Percentiles rank a stretch among this genome's conserved stretches.
Evolutionary conservation across 1,284 basidiomycete genomes (phyloP).

Genomic region (Agroathelia rolfsii): DNA sequence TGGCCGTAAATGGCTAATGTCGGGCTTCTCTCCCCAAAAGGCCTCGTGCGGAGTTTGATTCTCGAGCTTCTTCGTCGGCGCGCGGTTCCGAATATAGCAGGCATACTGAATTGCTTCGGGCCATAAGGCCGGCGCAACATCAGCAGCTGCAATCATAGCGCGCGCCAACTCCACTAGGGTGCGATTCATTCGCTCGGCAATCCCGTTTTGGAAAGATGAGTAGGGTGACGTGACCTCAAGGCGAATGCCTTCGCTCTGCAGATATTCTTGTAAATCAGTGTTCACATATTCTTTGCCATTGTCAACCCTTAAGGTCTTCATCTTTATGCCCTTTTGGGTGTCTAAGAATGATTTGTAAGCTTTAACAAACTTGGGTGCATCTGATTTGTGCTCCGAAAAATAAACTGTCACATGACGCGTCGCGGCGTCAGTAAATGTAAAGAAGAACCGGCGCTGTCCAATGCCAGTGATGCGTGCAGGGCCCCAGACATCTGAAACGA

Average conservation of each 20-base stretch:
- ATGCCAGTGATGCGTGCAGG: constrained; percentile 13
- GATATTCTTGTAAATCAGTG: constrained; percentile 7
- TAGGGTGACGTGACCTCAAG: constrained; percentile 12
- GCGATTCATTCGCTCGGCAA: constrained; percentile 15
- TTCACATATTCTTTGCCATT: constrained; percentile 15
- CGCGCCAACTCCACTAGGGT: constrained; percentile 14
- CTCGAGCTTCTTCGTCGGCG: too few species aligned
- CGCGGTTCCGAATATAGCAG: constrained; percentile 14
- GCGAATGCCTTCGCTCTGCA: constrained; percentile 10
- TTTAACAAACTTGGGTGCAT: constrained; percentile 13
- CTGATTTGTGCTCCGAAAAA: constrained; percentile 17
- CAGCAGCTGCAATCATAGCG: constrained; percentile 13
- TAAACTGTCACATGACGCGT: constrained; percentile 9
- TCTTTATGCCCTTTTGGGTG: constrained; percentile 8
- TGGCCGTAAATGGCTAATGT: constrained; percentile 14
- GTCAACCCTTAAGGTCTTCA: constrained; percentile 12
- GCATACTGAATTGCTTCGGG: constrained; percentile 13
- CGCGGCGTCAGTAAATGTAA: constrained; percentile 19
- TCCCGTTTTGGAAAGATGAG: constrained; percentile 17
- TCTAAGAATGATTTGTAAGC: constrained; percentile 16
- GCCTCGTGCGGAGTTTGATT: constrained; percentile 18
- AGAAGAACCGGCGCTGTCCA: constrained; percentile 13
- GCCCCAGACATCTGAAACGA: constrained; percentile 16
- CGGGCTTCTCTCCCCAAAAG: constrained; percentile 13
- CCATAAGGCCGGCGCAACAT: constrained; percentile 16